Conservation (phyloP, 2,329 filamentous ascomycete species). For the Lasiodiplodia theobromae region DNA sequence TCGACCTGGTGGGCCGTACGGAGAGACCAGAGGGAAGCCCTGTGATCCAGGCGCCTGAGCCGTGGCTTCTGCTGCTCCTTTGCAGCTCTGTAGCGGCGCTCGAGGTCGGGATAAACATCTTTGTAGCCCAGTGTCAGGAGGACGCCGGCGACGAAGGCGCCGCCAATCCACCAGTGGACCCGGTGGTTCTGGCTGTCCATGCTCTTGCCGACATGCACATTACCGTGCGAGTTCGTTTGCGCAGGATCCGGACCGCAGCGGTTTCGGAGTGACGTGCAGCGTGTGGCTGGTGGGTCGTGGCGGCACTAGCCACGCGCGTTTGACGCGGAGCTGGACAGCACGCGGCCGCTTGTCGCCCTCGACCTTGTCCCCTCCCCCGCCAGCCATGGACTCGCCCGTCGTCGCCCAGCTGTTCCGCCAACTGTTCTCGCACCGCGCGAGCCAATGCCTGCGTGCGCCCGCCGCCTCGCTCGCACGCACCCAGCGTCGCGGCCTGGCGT, state of each 20-base stretch:
- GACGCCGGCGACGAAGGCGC: constrained; percentile 80
- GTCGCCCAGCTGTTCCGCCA: constrained; percentile 82
- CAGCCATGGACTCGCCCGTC: constrained; percentile 79
- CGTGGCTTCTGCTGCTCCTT: constrained; percentile 36
- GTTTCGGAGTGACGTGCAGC: constrained; percentile 5
- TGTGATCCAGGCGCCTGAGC: constrained; percentile 36
- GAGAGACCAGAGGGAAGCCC: constrained; percentile 32
- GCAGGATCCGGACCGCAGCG: not conserved
- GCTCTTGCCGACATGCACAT: constrained; percentile 6
- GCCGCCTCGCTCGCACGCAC: constrained; percentile 5
- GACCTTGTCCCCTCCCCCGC: constrained; percentile 23
- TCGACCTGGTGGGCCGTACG: constrained; percentile 17
- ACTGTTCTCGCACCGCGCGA: constrained; percentile 72
- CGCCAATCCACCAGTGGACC: constrained; percentile 65
- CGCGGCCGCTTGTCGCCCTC: constrained; percentile 21
- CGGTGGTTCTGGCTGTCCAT: constrained; percentile 35
- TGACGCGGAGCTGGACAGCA: constrained; percentile 28
- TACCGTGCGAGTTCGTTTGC: not conserved
- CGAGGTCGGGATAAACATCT: constrained; percentile 78
- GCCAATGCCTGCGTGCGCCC: constrained; percentile 25
- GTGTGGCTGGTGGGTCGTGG: constrained; percentile 21
- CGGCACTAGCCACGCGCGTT: constrained; percentile 33
- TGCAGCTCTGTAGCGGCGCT: constrained; percentile 65
- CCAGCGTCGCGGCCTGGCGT: constrained; percentile 27
- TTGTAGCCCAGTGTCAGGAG: constrained; percentile 79